These are phyloP conservation scores for Massospora cicadina DNA, from an alignment of 371 early-diverging fungal species.

Conservation along the genomic window DNA sequence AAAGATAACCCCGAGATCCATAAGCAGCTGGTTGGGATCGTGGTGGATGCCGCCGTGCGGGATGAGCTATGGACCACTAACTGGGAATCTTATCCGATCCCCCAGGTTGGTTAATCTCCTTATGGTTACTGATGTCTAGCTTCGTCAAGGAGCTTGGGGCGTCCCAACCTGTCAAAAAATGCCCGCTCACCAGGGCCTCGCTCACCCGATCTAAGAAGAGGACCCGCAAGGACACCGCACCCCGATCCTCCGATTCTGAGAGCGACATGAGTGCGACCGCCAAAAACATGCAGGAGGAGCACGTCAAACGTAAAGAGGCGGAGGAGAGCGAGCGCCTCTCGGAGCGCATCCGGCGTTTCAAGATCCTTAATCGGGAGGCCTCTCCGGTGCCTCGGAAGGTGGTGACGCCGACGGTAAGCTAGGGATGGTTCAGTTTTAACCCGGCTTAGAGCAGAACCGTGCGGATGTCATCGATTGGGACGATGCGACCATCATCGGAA, in stretches of 20 bases:
- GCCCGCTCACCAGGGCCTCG: no score
- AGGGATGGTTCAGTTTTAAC: no score
- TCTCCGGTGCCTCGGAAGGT: no score
- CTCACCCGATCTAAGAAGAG: no score
- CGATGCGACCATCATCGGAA: constrained; percentile 72
- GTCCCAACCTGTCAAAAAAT: no score
- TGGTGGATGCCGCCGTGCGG: not conserved
- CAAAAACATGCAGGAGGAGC: not conserved
- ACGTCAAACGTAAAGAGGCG: not conserved
- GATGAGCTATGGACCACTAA: not conserved
- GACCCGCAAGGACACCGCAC: not conserved
- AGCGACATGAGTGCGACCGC: not conserved
- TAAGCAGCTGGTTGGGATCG: not conserved
- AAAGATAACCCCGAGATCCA: not conserved
- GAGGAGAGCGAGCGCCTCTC: not conserved
- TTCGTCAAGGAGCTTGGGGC: no score
- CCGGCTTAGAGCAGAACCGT: not conserved
- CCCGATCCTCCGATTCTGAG: not conserved
- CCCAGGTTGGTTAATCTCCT: not conserved
- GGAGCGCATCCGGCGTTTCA: not conserved
- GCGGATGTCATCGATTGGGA: constrained; percentile 58
- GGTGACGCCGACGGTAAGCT: no score
- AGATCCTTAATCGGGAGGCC: not conserved
- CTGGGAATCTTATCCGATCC: not conserved
- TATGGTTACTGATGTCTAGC: no score